Percentiles rank a stretch among this genome's conserved stretches.
Evolutionary conservation across 108 stramenopile species (phyloP).

Genomic region (Mayamaea pseudoterrestris): DNA sequence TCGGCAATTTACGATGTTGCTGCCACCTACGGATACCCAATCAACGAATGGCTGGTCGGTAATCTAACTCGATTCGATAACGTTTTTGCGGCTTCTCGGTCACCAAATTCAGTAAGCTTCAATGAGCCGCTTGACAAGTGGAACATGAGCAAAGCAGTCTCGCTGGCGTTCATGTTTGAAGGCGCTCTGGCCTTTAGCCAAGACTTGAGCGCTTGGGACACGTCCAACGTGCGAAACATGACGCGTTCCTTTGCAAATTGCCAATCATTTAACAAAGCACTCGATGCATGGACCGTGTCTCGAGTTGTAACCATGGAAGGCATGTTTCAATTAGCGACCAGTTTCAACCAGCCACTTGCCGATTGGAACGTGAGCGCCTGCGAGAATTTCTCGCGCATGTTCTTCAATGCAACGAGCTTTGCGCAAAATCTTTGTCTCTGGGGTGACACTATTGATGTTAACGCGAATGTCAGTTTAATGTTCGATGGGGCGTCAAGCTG

Average conservation of each 20-base stretch:
- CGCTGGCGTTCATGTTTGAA: constrained; percentile 8
- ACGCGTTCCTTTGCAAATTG: background rate
- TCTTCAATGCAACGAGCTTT: constrained; percentile 9
- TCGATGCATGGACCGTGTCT: constrained; percentile 12
- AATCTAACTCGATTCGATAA: too few species aligned
- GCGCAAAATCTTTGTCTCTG: constrained; percentile 14
- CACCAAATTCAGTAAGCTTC: too few species aligned
- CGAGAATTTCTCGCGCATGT: constrained; percentile 2
- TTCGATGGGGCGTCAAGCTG: too few species aligned
- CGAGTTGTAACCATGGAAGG: constrained; percentile 7
- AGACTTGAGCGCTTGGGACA: constrained; percentile 2
- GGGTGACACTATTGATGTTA: constrained; percentile 6
- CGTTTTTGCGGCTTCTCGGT: too few species aligned
- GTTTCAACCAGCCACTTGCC: constrained; percentile 5
- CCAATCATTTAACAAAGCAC: constrained; percentile 13
- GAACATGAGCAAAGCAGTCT: constrained; percentile 4
- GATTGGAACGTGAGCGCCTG: constrained; percentile 7
- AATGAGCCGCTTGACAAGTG: constrained; percentile 2
- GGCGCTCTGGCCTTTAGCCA: constrained; percentile 5
- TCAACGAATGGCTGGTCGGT: constrained; percentile 27
- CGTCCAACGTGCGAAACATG: background rate
- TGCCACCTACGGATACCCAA: constrained; percentile 12
- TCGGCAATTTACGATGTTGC: too few species aligned
- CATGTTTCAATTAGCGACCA: constrained; percentile 1
- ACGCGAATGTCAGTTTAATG: too few species aligned